Evolutionary conservation across 805 yeast species (phyloP), one percentile per base, ranked within the genome.

Genomic region (Zygosaccharomyces lentus): DNA sequence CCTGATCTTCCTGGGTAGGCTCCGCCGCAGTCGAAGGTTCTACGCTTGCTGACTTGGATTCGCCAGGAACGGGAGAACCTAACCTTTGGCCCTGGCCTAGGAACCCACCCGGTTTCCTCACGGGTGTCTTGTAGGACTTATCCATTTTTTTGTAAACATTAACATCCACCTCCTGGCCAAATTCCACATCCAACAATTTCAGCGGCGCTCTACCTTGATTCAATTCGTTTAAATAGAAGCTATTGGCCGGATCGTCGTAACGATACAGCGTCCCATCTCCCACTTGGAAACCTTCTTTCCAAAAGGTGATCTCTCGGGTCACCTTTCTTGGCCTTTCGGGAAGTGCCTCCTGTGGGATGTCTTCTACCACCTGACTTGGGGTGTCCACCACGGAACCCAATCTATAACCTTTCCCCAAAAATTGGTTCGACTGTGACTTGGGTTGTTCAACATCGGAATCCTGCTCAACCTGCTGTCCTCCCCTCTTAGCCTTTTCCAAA

Each of bases 251-350:
- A 64, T 93, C 98, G 59, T 91, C 96, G 64, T 89, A 93, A 48
- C 93, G 74, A 64, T 77, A 83, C 46, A 93, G 74, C 19, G 79
- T 78, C 2, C 98, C 98, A 40, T 90, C 96, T 26, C 93, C 98
- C 21, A 93, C 89, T 51, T 88, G 87, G 68, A 93, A 93, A 1
- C 99, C 99, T 59, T 93, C 91, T 55, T 81, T 84, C 99, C 99
- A 93, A 64, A 93, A 91, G 0, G 95, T 87, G 51, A 93, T 84
- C 35, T 85, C 85, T 59, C 98, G 77, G 13, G 76, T 74, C 4
- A 84, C 96, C 48, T 79, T 81, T 32, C 68, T 72, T 3, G 64
- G 58, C 32, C 55, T 62, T 27, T 55, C 53, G 23, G 62, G 57
- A 9, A 58, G 49, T 6, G 51, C 43, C 1, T 58, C 55, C 13